Evolutionary conservation across 2,329 filamentous ascomycete genomes (phyloP).

Genomic region (Hypomyces rosellus): DNA sequence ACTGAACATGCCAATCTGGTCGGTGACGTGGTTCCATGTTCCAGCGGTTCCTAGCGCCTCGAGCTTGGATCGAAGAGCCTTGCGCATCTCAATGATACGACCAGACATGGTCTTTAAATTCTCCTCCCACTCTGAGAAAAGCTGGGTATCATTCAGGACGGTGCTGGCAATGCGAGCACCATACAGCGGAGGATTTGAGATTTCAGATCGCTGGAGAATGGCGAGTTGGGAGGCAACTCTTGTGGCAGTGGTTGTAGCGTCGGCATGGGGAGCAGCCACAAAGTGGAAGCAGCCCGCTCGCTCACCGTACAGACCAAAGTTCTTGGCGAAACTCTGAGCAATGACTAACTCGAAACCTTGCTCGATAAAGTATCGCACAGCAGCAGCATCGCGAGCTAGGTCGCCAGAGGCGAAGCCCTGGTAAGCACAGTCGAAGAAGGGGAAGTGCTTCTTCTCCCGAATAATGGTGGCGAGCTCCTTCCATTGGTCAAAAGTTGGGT

Average conservation of each 20-base stretch:
- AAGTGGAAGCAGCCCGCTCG: slow-evolving; percentile 95
- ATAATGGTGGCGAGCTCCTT: slow-evolving; percentile 77
- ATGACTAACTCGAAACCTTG: slow-evolving; percentile 85
- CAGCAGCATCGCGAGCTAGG: slow-evolving; percentile 75
- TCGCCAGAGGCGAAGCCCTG: slow-evolving; percentile 96
- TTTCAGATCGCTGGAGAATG: slow-evolving; percentile 93
- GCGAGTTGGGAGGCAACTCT: slow-evolving; percentile 83
- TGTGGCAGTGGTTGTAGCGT: slow-evolving; percentile 53
- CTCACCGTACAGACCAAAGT: slow-evolving; percentile 95
- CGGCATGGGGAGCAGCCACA: slow-evolving; percentile 65
- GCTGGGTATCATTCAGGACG: slow-evolving; percentile 71
- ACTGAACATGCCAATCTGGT: slow-evolving; percentile 99
- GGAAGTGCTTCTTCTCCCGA: slow-evolving; percentile 75
- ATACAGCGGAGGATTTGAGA: slow-evolving; percentile 93
- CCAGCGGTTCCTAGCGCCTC: slow-evolving; percentile 83
- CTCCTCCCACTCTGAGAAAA: slow-evolving; percentile 89
- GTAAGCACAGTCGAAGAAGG: slow-evolving; percentile 98
- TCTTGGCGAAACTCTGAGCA: slow-evolving; percentile 95
- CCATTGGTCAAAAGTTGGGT: slow-evolving; percentile 93
- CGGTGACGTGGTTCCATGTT: slow-evolving; percentile 93
- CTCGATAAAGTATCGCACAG: slow-evolving; percentile 90
- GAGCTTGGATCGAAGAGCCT: slow-evolving; percentile 67
- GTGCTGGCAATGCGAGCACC: slow-evolving; percentile 82
- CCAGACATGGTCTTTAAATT: slow-evolving; percentile 92
- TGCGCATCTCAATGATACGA: slow-evolving; percentile 88